Evolutionary conservation across 352 stramenopile species (phyloP).

Genomic region (Pythium phragmitis): DNA sequence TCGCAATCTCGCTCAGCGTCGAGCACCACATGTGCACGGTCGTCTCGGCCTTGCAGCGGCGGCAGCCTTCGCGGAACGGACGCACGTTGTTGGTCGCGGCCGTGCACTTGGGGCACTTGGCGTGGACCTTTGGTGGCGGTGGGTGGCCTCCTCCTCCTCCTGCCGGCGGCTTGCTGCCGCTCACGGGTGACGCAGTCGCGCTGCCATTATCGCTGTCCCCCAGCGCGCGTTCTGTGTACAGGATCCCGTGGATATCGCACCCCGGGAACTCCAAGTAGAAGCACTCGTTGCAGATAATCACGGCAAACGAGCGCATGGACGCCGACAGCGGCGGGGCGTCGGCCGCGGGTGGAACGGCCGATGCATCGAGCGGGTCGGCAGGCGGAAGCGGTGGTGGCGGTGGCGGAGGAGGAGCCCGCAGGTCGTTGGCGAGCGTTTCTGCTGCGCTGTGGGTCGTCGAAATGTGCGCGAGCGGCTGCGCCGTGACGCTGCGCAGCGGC

Average conservation of each 20-base stretch:
- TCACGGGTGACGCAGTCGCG: not conserved
- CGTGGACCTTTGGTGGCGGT: slow-evolving; percentile 35
- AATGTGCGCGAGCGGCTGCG: slow-evolving; percentile 30
- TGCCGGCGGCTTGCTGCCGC: not conserved
- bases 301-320: slow-evolving; percentile 66
- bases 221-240: slow-evolving; percentile 73
- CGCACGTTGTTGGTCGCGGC: slow-evolving; percentile 82
- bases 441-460: slow-evolving; percentile 14
- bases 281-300: slow-evolving; percentile 80
- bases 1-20: slow-evolving; percentile 61
- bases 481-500: slow-evolving; percentile 28
- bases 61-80: slow-evolving; percentile 82
- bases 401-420: not conserved
- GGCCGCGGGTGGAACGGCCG: not conserved
- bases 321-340: slow-evolving; percentile 23
- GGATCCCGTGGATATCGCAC: slow-evolving; percentile 79
- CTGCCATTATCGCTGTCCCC: slow-evolving; percentile 9
- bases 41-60: slow-evolving; percentile 74
- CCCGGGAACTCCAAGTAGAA: slow-evolving; percentile 88
- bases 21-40: slow-evolving; percentile 72
- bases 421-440: slow-evolving; percentile 7
- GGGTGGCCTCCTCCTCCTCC: too few relatives aligned
- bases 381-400: not conserved
- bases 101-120: slow-evolving; percentile 82
- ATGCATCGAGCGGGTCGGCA: not conserved